Percentiles rank a stretch among this genome's conserved stretches.
Conservation (phyloP, 75 land plant genomes). For the Adiantum capillusveneris region DNA sequence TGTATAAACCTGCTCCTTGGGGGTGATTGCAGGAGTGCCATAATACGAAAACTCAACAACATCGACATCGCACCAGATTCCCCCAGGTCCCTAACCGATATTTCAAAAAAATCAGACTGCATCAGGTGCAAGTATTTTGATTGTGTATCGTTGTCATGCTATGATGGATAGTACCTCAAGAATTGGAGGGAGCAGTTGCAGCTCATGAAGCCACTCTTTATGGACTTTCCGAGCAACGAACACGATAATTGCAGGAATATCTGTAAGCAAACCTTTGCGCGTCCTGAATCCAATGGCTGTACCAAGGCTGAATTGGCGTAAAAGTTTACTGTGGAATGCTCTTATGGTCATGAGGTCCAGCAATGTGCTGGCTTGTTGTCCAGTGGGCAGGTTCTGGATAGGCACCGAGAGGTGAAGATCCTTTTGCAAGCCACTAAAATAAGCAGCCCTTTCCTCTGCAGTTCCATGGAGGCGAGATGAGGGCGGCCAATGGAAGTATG, state of each 20-base stretch:
- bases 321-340: conserved; percentile 77
- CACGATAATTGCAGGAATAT: conserved; percentile 87
- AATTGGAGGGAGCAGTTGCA: conserved; percentile 56
- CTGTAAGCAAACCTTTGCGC: conserved; percentile 54
- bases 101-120: neutral
- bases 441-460: conserved; percentile 76
- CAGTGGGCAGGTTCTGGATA: conserved; percentile 28
- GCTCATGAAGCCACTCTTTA: conserved; percentile 62
- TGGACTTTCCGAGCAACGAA: conserved; percentile 88
- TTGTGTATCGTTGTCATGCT: neutral
- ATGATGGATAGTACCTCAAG: conserved; percentile 41
- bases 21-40: conserved; percentile 78
- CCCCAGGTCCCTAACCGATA: conserved; percentile 75
- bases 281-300: conserved; percentile 83
- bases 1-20: conserved; percentile 74
- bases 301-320: conserved; percentile 75
- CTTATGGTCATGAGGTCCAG: conserved; percentile 86
- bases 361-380: conserved; percentile 72
- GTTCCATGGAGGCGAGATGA: conserved; percentile 54
- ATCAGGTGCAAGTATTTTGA: neutral
- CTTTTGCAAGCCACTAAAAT: conserved; percentile 78
- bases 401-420: conserved; percentile 33
- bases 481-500: conserved; percentile 80
- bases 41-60: conserved; percentile 91
- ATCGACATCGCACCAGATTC: conserved; percentile 98